A percentile compares a stretch with the other conserved stretches of the same genome.
Conservation (phyloP, 2,329 filamentous ascomycete genomes). For the Stylonectria norvegica region DNA sequence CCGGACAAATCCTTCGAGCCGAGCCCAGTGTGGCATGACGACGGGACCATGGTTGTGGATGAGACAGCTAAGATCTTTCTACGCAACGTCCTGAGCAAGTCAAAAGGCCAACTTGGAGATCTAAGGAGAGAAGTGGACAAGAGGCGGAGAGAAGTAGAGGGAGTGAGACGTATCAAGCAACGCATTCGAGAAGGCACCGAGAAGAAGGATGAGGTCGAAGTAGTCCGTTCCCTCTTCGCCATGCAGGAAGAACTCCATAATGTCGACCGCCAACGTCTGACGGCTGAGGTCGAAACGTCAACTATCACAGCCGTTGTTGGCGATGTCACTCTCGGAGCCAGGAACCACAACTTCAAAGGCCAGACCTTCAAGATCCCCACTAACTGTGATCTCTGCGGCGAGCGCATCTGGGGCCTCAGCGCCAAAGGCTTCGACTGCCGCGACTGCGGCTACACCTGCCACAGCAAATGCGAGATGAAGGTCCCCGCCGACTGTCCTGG, state of each 20-base stretch:
- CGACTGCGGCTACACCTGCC: constrained; percentile 96
- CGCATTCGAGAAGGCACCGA: constrained; percentile 78
- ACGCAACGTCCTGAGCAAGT: constrained; percentile 87
- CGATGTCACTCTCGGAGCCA: constrained; percentile 86
- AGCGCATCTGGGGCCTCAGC: constrained; percentile 94
- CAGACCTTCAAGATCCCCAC: constrained; percentile 99
- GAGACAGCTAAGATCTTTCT: constrained; percentile 85
- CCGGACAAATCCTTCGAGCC: constrained; percentile 83
- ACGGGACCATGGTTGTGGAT: constrained; percentile 80
- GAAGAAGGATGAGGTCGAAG: constrained; percentile 81
- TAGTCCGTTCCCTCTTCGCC: constrained; percentile 78
- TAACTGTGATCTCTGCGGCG: constrained; percentile 94
- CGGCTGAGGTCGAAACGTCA: constrained; percentile 86
- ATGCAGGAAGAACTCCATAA: constrained; percentile 83
- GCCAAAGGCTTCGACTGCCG: constrained; percentile 95
- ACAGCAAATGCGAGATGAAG: constrained; percentile 99
- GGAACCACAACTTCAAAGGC: constrained; percentile 97
- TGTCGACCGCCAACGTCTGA: constrained; percentile 77
- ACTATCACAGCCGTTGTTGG: constrained; percentile 90
- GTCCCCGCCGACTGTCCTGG: constrained; percentile 94
- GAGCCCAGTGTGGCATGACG: constrained; percentile 95
- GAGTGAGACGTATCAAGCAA: constrained; percentile 68
- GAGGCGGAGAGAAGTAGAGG: constrained; percentile 81
- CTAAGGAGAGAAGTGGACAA: constrained; percentile 79
- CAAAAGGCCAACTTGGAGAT: constrained; percentile 78